phyloP scores from a whole-genome alignment of 495 filamentous ascomycete species.

The Xylaria nigripes region DNA sequence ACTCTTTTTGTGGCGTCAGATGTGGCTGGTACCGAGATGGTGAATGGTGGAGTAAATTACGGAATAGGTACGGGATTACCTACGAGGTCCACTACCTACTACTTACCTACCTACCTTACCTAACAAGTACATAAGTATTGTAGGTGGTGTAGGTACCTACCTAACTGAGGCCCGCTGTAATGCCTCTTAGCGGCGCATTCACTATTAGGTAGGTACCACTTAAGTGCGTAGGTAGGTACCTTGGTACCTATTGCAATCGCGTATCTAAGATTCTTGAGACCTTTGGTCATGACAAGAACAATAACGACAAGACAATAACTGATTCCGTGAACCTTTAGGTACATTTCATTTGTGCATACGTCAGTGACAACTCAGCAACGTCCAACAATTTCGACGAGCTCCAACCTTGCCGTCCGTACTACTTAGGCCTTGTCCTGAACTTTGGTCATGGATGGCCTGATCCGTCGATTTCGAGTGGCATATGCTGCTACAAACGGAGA shows the following conservation, averaged over 20 bases:
- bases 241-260: no score
- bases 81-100: no score
- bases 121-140: no score
- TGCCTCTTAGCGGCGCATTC: no score
- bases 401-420: not conserved
- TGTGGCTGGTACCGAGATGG: not conserved
- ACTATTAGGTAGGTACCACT: no score
- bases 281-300: not conserved
- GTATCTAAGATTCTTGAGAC: not conserved
- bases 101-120: no score
- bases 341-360: not conserved
- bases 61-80: not conserved
- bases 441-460: slow-evolving; percentile 52
- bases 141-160: no score
- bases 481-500: slow-evolving; percentile 51
- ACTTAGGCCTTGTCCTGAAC: not conserved
- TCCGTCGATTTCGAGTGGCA: slow-evolving; percentile 54
- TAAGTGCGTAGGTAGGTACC: no score
- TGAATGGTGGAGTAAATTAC: not conserved
- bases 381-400: not conserved
- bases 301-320: not conserved
- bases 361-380: not conserved
- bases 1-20: not conserved
- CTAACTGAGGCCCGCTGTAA: no score
- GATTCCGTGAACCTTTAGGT: no score